These are phyloP conservation scores for Globisporangium barbulae DNA, from an alignment of 352 stramenopile species.

Conservation along the genomic window DNA sequence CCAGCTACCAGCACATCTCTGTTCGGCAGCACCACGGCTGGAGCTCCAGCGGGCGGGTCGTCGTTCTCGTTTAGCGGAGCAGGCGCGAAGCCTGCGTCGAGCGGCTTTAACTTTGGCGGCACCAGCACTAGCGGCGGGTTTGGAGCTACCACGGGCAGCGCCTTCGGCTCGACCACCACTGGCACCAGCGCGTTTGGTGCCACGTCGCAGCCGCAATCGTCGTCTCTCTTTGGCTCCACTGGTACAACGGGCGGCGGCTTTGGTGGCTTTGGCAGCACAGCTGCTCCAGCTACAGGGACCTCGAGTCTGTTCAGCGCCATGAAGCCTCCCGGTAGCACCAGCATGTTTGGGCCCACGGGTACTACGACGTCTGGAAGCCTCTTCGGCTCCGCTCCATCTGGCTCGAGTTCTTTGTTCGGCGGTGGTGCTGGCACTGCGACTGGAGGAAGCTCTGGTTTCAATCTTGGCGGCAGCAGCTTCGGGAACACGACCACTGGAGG, in stretches of 20 bases:
- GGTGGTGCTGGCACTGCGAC: constrained; percentile 23
- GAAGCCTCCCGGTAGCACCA: constrained; percentile 29
- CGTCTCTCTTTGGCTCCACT: constrained; percentile 42
- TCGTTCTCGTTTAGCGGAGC: constrained; percentile 38
- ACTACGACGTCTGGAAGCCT: constrained; percentile 23
- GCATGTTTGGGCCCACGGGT: constrained; percentile 37
- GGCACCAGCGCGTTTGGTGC: constrained; percentile 38
- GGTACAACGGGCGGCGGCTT: constrained; percentile 32
- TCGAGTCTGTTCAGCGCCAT: constrained; percentile 41
- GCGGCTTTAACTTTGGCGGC: constrained; percentile 44
- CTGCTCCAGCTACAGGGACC: constrained; percentile 21
- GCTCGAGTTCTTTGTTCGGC: constrained; percentile 42
- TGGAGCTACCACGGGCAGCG: constrained; percentile 29
- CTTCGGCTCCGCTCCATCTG: constrained; percentile 30
- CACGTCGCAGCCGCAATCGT: constrained; percentile 30
- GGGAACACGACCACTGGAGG: constrained; percentile 26
- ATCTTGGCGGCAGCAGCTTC: constrained; percentile 39
- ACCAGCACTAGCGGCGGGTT: constrained; percentile 28
- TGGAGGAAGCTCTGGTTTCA: constrained; percentile 34
- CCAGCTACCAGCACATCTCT: constrained; percentile 31
- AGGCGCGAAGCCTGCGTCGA: constrained; percentile 28
- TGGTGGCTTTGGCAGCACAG: constrained; percentile 34
- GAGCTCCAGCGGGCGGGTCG: constrained; percentile 26
- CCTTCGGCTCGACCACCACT: constrained; percentile 27
- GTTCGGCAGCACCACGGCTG: constrained; percentile 35